These are phyloP conservation scores for Canavalia gladiata DNA, from an alignment of 306 rosid species.

Conservation along the genomic window DNA sequence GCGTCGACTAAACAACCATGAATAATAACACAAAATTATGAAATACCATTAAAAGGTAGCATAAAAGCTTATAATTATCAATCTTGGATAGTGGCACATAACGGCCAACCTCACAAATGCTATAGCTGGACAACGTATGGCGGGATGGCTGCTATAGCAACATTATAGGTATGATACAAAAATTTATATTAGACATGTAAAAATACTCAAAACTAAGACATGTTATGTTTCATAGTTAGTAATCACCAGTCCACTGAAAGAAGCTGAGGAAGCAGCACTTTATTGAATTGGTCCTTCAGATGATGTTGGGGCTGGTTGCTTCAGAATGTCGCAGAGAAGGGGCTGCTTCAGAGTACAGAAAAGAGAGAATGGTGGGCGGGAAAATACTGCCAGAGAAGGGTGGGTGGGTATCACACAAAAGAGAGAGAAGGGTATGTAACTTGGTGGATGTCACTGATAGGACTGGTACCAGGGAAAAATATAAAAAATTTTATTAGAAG, in stretches of 20 bases:
- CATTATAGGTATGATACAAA: neutral
- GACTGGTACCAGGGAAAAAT: too few species aligned
- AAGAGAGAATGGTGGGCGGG: too few species aligned
- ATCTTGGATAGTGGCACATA: neutral
- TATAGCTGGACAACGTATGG: neutral
- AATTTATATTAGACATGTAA: neutral
- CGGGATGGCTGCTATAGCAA: neutral
- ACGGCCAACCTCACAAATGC: neutral
- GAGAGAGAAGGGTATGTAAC: too few species aligned
- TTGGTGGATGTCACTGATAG: too few species aligned
- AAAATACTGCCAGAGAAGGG: too few species aligned
- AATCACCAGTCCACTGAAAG: neutral
- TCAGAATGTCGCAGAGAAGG: too few species aligned
- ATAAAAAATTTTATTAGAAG: too few species aligned
- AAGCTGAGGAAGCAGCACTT: neutral
- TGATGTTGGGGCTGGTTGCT: neutral
- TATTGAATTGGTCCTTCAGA: neutral
- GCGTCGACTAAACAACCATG: conserved; percentile 26
- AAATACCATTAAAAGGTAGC: conserved; percentile 1
- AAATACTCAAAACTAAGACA: neutral
- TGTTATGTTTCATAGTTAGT: neutral
- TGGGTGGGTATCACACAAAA: too few species aligned
- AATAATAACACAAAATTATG: conserved; percentile 22
- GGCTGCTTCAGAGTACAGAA: too few species aligned
- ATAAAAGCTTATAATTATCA: neutral